These are phyloP conservation scores for Talaromyces albobiverticillius DNA, from an alignment of 2,329 filamentous ascomycete species.

Conservation along the genomic window DNA sequence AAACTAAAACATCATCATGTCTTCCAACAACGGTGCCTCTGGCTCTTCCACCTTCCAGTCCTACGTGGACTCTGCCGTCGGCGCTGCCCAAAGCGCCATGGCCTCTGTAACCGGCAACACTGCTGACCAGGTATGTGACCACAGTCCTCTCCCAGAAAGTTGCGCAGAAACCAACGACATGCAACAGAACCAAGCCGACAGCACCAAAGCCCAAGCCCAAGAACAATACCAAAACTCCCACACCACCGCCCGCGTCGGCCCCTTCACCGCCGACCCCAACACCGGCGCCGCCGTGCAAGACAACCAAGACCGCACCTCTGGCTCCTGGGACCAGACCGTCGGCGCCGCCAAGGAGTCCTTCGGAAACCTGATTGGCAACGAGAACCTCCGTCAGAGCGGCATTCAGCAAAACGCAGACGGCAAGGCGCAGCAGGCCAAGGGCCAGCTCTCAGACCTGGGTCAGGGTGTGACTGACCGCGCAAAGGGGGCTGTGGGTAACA, in stretches of 20 bases:
- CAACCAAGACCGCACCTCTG: constrained; percentile 66
- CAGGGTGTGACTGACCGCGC: constrained; percentile 66
- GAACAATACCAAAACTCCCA: constrained; percentile 72
- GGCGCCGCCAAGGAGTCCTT: constrained; percentile 79
- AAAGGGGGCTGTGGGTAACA: constrained; percentile 67
- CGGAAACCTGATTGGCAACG: constrained; percentile 71
- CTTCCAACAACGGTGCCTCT: constrained; percentile 19
- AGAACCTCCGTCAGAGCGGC: constrained; percentile 71
- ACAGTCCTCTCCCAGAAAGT: too few species aligned
- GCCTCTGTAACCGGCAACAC: constrained; percentile 71
- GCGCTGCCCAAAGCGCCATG: constrained; percentile 68
- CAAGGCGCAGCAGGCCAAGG: constrained; percentile 76
- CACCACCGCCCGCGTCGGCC: constrained; percentile 69
- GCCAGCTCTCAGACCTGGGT: constrained; percentile 73
- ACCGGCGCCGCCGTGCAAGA: constrained; percentile 70
- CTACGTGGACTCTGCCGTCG: constrained; percentile 69
- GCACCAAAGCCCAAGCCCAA: constrained; percentile 63
- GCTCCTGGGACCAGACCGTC: constrained; percentile 85
- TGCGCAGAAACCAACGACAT: too few species aligned
- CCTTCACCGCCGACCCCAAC: constrained; percentile 62
- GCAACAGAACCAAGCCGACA: constrained; percentile 59
- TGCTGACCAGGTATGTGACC: constrained; percentile 58
- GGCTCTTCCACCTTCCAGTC: constrained; percentile 74
- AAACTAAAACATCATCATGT: constrained; percentile 22
- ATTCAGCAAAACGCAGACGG: constrained; percentile 76